These are phyloP conservation scores for Capsicum pubescens DNA, from an alignment of 257 asterid genomes.

Conservation along the genomic window DNA sequence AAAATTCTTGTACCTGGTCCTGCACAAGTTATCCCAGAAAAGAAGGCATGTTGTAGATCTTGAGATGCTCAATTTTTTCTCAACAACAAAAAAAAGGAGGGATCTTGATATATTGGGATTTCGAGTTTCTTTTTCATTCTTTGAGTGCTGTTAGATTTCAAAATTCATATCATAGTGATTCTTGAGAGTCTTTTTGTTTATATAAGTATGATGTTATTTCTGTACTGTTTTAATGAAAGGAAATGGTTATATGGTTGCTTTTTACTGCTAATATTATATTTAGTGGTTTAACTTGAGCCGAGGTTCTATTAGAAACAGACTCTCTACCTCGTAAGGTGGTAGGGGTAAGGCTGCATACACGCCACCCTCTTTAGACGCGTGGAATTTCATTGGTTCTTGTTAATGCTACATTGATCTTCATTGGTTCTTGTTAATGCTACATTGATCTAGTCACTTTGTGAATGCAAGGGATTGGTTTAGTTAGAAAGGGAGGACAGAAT, in stretches of 20 bases:
- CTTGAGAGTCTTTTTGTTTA: conserved; percentile 27
- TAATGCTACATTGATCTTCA: background rate
- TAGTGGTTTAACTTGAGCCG: background rate
- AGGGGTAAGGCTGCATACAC: background rate
- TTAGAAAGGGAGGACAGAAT: background rate
- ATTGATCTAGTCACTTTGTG: no score
- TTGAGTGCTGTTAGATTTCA: conserved; percentile 18
- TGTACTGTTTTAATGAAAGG: conserved; percentile 23
- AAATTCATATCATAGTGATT: conserved; percentile 5
- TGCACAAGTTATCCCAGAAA: conserved; percentile 69
- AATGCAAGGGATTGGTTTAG: no score
- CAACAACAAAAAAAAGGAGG: background rate
- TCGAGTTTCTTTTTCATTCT: conserved; percentile 15
- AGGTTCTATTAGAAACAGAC: background rate
- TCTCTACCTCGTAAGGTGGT: background rate
- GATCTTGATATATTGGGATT: conserved; percentile 40
- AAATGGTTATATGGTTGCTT: background rate
- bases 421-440: no score
- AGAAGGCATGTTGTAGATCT: conserved; percentile 68
- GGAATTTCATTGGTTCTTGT: background rate
- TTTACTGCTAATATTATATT: background rate
- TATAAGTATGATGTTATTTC: conserved; percentile 2
- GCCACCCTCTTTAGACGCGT: background rate
- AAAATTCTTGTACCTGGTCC: conserved; percentile 72
- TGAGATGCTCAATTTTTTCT: conserved; percentile 28